Evolutionary conservation across 371 early-diverging fungal genomes (phyloP).

Genomic region (Lichtheimia corymbifera): DNA sequence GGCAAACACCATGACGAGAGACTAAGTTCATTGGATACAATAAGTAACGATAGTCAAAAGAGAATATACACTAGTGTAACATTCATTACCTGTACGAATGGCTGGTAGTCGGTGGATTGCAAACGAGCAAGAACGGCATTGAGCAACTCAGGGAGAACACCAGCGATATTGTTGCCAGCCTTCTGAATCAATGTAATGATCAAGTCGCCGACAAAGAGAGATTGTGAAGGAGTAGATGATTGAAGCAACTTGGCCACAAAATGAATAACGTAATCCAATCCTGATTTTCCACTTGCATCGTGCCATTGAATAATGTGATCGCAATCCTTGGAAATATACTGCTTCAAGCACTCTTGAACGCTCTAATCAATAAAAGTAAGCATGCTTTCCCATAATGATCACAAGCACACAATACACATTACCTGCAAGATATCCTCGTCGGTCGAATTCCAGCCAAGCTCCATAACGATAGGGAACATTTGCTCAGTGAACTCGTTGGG

Average conservation of each 20-base stretch:
- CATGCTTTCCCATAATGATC: neutral
- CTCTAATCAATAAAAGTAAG: conserved; percentile 28
- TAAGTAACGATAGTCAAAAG: neutral
- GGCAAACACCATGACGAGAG: conserved; percentile 87
- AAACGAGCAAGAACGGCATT: conserved; percentile 73
- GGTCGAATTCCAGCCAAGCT: conserved; percentile 61
- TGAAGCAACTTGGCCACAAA: conserved; percentile 78
- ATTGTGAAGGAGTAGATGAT: conserved; percentile 72
- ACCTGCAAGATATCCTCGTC: conserved; percentile 60
- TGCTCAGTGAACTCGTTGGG: conserved; percentile 73
- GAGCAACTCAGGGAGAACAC: conserved; percentile 79
- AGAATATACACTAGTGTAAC: neutral
- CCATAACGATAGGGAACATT: conserved; percentile 84
- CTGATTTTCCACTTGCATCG: conserved; percentile 67
- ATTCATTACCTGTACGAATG: conserved; percentile 69
- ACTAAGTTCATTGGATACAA: conserved; percentile 29
- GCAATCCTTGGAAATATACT: conserved; percentile 64
- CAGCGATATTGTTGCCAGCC: conserved; percentile 64
- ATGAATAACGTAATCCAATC: conserved; percentile 77
- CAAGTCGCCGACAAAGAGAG: conserved; percentile 88
- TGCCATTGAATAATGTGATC: conserved; percentile 67
- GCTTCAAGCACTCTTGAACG: conserved; percentile 67
- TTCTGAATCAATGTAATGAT: conserved; percentile 84
- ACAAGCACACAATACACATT: neutral
- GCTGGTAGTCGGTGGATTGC: conserved; percentile 68